Conservation (phyloP, 2,329 filamentous ascomycete species). For the Metarhizium album region DNA sequence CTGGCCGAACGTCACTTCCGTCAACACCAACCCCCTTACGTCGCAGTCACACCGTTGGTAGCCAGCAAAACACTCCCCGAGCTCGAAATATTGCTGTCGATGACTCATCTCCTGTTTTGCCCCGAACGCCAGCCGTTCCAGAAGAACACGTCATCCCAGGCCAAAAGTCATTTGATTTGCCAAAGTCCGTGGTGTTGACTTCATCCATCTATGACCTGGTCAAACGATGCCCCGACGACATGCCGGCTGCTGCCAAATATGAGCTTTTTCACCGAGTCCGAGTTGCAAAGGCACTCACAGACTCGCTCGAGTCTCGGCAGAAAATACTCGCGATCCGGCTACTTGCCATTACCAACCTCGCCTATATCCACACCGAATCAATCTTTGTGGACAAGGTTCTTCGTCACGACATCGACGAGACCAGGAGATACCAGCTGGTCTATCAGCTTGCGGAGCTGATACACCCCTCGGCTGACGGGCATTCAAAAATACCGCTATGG, state of each 20-base stretch:
- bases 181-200: constrained; percentile 42
- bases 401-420: constrained; percentile 80
- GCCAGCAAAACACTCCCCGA: constrained; percentile 33
- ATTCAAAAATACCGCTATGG: constrained; percentile 57
- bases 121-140: constrained; percentile 28
- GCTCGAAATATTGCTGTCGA: constrained; percentile 22
- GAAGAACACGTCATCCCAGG: constrained; percentile 27
- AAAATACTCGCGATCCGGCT: constrained; percentile 71
- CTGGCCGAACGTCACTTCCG: constrained; percentile 37
- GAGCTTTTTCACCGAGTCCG: constrained; percentile 78
- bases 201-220: constrained; percentile 47
- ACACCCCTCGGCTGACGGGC: constrained; percentile 65
- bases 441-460: constrained; percentile 90
- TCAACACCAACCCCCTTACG: constrained; percentile 67
- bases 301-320: constrained; percentile 55
- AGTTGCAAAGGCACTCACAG: constrained; percentile 67
- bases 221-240: constrained; percentile 43
- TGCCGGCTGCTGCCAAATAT: constrained; percentile 67
- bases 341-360: constrained; percentile 80
- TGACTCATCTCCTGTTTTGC: constrained; percentile 40
- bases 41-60: constrained; percentile 48
- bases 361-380: constrained; percentile 75
- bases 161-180: constrained; percentile 54
- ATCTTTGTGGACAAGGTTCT: constrained; percentile 81
- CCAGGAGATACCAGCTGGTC: constrained; percentile 75